Conservation (phyloP, 306 rosid genomes). For the Nissolia schottii region DNA sequence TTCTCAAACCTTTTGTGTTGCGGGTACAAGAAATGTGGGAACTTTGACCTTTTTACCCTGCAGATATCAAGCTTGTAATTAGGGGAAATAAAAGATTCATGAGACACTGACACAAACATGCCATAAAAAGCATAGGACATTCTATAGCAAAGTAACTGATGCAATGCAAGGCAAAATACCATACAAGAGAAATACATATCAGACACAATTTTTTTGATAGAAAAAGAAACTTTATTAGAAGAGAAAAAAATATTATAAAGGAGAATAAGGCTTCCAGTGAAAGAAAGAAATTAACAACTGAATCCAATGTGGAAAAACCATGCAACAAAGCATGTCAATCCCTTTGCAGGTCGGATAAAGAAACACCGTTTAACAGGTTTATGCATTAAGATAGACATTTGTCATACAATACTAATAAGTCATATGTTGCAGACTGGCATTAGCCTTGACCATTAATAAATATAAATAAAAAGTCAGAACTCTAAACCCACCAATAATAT, state of each 20-base stretch:
- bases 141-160: background rate
- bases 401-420: slow-evolving; percentile 9
- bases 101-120: slow-evolving; percentile 7
- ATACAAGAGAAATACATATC: background rate
- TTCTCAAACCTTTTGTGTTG: slow-evolving; percentile 84
- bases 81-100: slow-evolving; percentile 6
- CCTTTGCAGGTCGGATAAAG: too few relatives aligned
- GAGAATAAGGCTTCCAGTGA: too few relatives aligned
- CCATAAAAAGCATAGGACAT: background rate
- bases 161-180: background rate
- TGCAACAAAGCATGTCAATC: too few relatives aligned
- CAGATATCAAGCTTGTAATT: slow-evolving; percentile 14
- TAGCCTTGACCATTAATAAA: background rate
- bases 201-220: too few relatives aligned
- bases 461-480: background rate
- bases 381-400: background rate
- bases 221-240: too few relatives aligned
- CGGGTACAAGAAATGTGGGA: slow-evolving; percentile 97
- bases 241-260: too few relatives aligned
- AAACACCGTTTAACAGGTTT: background rate
- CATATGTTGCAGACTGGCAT: background rate
- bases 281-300: too few relatives aligned
- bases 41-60: slow-evolving; percentile 94
- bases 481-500: background rate
- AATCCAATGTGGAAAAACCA: too few relatives aligned